Evolutionary conservation across 495 filamentous ascomycete genomes (phyloP), one percentile per base, ranked within the genome.

Genomic region (Hyphodiscus hymeniophilus): DNA sequence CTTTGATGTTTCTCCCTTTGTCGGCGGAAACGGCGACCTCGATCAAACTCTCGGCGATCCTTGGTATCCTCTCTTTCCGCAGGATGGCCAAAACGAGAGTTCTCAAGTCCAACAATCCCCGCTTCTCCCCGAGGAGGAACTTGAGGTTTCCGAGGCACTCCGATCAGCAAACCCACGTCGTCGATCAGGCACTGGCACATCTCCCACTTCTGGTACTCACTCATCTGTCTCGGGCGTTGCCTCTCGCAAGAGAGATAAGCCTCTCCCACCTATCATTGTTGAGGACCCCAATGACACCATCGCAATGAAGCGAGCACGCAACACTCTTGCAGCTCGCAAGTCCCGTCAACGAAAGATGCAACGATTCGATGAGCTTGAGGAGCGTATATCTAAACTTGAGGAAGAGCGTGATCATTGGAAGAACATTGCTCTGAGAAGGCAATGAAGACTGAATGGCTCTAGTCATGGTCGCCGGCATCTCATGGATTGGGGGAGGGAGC

Each of bases 251-350:
- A 76, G 82, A 38, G 77, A 87, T 58, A 89, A 88, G 70, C 82
- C 86, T 33, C 74, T 95, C 20, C 83, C 85, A 43, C 84, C 86
- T 7, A 87, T 97, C 62, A 67, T 73, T 21, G 73, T 86, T 15
- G 78, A 83, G 26, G 90, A 96, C 59, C 82, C 84, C 0, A 64
- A 60, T 26, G 85, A 90, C 57, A 66, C 67, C 0, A 63, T 86
- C 12, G 87, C 87, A 8, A 76, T 87, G 72, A 97, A 96, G 76
- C 88, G 92, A 53, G 91, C 90, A 28, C 82, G 90, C 48, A 98
- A 98, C 66, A 98, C 92, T 12, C 73, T 91, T 66, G 92, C 92
- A 38, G 92, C 92, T 52, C 87, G 92, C 35, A 96, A 96, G 66
- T 96, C 91, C 32, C 85, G 92, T 11, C 80, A 86, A 50, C 82